phyloP scores from a whole-genome alignment of 192 early-diverging fungal species.

The Chytriomyces confervae region DNA sequence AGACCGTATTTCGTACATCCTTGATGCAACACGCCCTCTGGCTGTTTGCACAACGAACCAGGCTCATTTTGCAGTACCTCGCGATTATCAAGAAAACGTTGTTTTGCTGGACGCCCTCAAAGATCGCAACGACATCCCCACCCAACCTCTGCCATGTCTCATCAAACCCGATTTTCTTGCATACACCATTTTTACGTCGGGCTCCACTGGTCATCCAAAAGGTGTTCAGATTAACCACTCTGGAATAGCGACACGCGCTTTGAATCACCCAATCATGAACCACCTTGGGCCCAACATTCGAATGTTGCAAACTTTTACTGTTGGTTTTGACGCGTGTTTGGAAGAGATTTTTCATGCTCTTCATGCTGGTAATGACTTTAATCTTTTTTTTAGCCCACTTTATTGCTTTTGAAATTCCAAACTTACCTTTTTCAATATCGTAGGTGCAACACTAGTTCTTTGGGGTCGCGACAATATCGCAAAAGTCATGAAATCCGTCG shows the following conservation, averaged over 20 bases:
- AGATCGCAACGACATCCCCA: neutral
- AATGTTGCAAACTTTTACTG: slow-evolving; percentile 22
- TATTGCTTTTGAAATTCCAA: too few species aligned
- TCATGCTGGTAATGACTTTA: neutral
- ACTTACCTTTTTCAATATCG: neutral
- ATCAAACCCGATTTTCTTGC: neutral
- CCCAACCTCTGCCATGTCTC: too few species aligned
- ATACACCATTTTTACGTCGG: slow-evolving; percentile 46
- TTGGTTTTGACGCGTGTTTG: slow-evolving; percentile 43
- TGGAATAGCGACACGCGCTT: slow-evolving; percentile 26
- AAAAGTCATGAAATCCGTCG: slow-evolving; percentile 25
- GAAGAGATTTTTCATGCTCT: slow-evolving; percentile 37
- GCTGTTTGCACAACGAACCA: slow-evolving; percentile 2
- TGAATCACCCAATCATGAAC: slow-evolving; percentile 15
- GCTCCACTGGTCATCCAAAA: slow-evolving; percentile 53
- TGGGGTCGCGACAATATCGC: slow-evolving; percentile 20
- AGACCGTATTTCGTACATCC: slow-evolving; percentile 41
- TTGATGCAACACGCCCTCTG: slow-evolving; percentile 11
- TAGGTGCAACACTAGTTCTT: slow-evolving; percentile 33
- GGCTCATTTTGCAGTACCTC: neutral
- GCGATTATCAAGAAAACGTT: neutral
- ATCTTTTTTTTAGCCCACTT: too few species aligned
- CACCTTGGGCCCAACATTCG: slow-evolving; percentile 5
- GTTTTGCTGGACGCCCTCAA: neutral
- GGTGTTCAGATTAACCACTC: slow-evolving; percentile 42